A percentile compares a stretch with the other conserved stretches of the same genome.
phyloP scores from a whole-genome alignment of 23 red algal species.

The Cyanidioschyzon merolae region DNA sequence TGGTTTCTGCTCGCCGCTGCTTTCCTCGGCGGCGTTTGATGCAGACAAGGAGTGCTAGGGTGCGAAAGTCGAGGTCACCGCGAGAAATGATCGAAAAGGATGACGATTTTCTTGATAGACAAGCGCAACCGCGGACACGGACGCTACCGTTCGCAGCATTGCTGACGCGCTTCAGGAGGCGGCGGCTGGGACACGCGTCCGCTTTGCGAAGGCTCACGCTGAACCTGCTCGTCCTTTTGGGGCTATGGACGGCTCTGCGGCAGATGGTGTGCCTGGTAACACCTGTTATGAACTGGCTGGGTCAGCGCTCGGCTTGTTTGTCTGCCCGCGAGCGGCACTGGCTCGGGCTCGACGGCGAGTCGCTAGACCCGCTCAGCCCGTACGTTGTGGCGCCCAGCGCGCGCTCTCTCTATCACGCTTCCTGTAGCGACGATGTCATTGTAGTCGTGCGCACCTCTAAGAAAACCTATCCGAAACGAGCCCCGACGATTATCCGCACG shows the following conservation, averaged over 20 bases:
- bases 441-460: conserved; percentile 1
- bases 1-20: too few species aligned
- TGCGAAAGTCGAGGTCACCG: too few species aligned
- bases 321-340: not conserved
- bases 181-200: too few species aligned
- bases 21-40: too few species aligned
- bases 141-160: too few species aligned
- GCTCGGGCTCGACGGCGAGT: not conserved
- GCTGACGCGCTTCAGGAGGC: too few species aligned
- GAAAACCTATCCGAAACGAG: not conserved
- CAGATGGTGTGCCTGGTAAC: not conserved
- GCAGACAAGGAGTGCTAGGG: too few species aligned
- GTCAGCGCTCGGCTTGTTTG: not conserved
- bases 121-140: too few species aligned
- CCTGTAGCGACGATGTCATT: not conserved
- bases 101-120: too few species aligned
- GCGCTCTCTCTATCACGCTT: not conserved
- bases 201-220: too few species aligned
- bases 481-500: conserved; percentile 3
- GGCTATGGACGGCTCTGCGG: not conserved
- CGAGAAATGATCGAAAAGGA: too few species aligned
- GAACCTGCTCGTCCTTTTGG: not conserved
- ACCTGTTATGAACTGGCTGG: not conserved
- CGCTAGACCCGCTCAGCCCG: not conserved
- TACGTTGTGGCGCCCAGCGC: not conserved